Percentiles rank a stretch among this genome's conserved stretches.
Evolutionary conservation across 2,329 filamentous ascomycete species (phyloP).

Genomic region (Colletotrichum incanum): DNA sequence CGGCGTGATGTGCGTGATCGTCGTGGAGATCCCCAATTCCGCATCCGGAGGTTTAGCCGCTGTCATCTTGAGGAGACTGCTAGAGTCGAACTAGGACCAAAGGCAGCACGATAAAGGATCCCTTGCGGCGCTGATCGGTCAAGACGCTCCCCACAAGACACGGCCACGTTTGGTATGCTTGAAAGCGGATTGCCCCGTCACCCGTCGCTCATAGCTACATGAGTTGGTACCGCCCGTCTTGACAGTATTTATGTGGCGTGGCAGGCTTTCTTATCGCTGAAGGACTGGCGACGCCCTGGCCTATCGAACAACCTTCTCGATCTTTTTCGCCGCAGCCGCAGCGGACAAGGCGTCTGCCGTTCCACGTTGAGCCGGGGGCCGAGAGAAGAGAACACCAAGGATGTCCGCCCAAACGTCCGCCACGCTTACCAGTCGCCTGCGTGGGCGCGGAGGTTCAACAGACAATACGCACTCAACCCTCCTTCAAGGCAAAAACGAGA

Average conservation of each 20-base stretch:
- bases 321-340: constrained; percentile 2
- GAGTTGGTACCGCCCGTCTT: not conserved
- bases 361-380: constrained; percentile 9
- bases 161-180: not conserved
- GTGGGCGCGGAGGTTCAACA: not conserved
- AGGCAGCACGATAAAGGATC: not conserved
- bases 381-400: not conserved
- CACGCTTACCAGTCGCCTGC: constrained; percentile 6
- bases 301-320: not conserved
- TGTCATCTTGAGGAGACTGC: constrained; percentile 11
- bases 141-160: not conserved
- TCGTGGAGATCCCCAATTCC: constrained; percentile 9
- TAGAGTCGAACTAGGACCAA: constrained; percentile 23
- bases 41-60: constrained; percentile 33
- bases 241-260: constrained; percentile 6
- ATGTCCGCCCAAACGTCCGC: constrained; percentile 26
- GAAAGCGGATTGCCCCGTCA: constrained; percentile 3
- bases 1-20: not conserved
- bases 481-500: not conserved
- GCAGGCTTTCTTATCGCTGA: not conserved
- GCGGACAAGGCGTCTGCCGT: constrained; percentile 25
- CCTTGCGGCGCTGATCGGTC: constrained; percentile 7
- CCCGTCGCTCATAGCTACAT: not conserved
- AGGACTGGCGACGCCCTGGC: constrained; percentile 13
- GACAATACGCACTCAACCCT: not conserved